phyloP scores from a whole-genome alignment of 2,329 filamentous ascomycete genomes.

The Macroventuria anomochaeta region DNA sequence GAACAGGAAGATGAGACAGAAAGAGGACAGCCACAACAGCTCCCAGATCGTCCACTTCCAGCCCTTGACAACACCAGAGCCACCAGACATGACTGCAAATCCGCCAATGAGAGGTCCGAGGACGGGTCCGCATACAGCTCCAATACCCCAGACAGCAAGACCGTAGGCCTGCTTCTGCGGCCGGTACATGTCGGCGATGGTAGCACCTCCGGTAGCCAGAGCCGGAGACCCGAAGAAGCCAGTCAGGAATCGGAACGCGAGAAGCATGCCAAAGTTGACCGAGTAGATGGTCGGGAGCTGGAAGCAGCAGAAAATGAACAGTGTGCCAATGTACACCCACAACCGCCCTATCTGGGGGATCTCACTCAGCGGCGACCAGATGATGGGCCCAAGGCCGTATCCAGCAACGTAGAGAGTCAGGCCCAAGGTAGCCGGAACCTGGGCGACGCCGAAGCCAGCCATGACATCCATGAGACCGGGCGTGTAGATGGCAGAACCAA shows the following conservation, averaged over 20 bases:
- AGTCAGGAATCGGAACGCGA: constrained; percentile 59
- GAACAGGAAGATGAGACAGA: constrained; percentile 49
- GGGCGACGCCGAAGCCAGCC: constrained; percentile 59
- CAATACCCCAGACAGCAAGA: constrained; percentile 51
- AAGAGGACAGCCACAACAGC: constrained; percentile 51
- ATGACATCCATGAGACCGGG: constrained; percentile 55
- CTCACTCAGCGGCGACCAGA: constrained; percentile 56
- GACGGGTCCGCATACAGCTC: constrained; percentile 51
- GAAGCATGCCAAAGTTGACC: constrained; percentile 58
- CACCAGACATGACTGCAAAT: constrained; percentile 45
- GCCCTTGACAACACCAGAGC: constrained; percentile 30
- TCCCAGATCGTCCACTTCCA: constrained; percentile 55
- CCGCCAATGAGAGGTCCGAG: constrained; percentile 54
- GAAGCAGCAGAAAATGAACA: constrained; percentile 56
- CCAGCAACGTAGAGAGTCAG: constrained; percentile 46
- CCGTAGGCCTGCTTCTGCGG: constrained; percentile 50
- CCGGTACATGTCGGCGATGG: constrained; percentile 55
- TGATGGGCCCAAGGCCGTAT: constrained; percentile 43
- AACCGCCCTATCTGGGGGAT: constrained; percentile 56
- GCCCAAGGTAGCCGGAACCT: constrained; percentile 55
- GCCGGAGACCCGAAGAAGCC: constrained; percentile 57
- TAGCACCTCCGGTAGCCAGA: constrained; percentile 56
- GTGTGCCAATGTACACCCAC: constrained; percentile 37
- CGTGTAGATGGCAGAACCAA: constrained; percentile 60
- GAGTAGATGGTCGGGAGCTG: constrained; percentile 56